Evolutionary conservation across 2,329 filamentous ascomycete species (phyloP).

Genomic region (Sporothrix humicola): DNA sequence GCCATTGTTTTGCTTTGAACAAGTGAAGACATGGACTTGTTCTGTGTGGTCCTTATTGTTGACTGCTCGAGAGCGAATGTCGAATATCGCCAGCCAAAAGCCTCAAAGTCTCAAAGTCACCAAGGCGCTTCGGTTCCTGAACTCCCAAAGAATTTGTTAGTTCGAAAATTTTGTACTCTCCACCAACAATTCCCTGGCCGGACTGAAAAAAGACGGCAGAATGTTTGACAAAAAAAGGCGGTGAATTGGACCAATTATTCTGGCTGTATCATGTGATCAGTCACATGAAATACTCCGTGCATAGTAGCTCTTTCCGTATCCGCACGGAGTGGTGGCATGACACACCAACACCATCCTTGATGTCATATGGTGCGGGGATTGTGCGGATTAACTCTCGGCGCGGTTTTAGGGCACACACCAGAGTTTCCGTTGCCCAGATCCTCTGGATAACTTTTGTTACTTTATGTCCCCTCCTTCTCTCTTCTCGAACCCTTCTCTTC

Average conservation of each 20-base stretch:
- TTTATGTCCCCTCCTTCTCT: constrained; percentile 28
- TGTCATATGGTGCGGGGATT: constrained; percentile 30
- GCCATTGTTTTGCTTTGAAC: constrained; percentile 32
- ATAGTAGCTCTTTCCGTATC: neutral
- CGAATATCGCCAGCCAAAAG: neutral
- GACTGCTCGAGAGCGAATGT: neutral
- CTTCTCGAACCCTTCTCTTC: constrained; percentile 31
- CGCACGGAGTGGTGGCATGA: constrained; percentile 14
- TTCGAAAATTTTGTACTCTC: constrained; percentile 34
- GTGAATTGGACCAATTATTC: constrained; percentile 3
- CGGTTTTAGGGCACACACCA: constrained; percentile 39
- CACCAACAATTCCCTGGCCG: neutral
- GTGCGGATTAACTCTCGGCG: constrained; percentile 35
- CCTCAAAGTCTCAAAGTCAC: neutral
- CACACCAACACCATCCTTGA: constrained; percentile 6
- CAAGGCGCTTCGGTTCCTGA: neutral
- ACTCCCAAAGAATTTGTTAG: constrained; percentile 7
- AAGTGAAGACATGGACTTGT: constrained; percentile 22
- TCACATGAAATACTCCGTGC: constrained; percentile 15
- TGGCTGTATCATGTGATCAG: neutral
- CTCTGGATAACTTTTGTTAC: constrained; percentile 30
- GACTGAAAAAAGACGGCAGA: constrained; percentile 29
- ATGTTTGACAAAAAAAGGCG: constrained; percentile 34
- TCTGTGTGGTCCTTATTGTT: neutral
- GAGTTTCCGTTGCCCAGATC: constrained; percentile 8